Conservation (phyloP, 352 stramenopile genomes). For the Vaucheria bursata region DNA sequence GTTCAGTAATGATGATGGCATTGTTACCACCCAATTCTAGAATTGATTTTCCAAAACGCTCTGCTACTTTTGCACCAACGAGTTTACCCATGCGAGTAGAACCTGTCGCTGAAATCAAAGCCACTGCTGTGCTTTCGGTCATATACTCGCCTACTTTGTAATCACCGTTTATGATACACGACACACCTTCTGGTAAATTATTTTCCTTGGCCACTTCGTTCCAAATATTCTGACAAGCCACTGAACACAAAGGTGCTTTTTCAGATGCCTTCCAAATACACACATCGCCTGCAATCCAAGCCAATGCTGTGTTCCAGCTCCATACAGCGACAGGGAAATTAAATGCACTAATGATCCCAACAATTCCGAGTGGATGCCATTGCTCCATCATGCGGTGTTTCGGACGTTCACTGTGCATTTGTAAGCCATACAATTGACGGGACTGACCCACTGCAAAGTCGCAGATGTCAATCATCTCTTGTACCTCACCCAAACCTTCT, state of each 20-base stretch:
- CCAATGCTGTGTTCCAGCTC: constrained; percentile 77
- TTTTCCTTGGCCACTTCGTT: too few species aligned
- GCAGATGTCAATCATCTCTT: constrained; percentile 85
- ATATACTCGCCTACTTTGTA: too few species aligned
- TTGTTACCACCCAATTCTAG: constrained; percentile 83
- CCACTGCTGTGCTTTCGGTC: too few species aligned
- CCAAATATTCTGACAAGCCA: too few species aligned
- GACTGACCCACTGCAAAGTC: constrained; percentile 81
- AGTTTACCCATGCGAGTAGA: constrained; percentile 72
- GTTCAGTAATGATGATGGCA: constrained; percentile 80
- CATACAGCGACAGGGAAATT: constrained; percentile 77
- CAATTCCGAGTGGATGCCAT: constrained; percentile 79
- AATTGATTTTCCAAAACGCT: constrained; percentile 77
- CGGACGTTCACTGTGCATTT: constrained; percentile 76
- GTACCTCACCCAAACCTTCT: constrained; percentile 77
- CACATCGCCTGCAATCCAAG: too few species aligned
- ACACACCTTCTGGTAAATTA: too few species aligned
- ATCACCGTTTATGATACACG: too few species aligned
- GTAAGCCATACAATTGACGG: constrained; percentile 66
- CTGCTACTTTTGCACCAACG: constrained; percentile 72
- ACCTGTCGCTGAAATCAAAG: constrained; percentile 82
- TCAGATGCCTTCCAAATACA: too few species aligned
- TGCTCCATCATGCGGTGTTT: constrained; percentile 85
- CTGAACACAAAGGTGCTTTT: too few species aligned
- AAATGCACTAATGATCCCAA: constrained; percentile 83